Evolutionary conservation across 2,329 filamentous ascomycete species (phyloP), one percentile per base, ranked within the genome.

Genomic region (Blastomyces parvus): DNA sequence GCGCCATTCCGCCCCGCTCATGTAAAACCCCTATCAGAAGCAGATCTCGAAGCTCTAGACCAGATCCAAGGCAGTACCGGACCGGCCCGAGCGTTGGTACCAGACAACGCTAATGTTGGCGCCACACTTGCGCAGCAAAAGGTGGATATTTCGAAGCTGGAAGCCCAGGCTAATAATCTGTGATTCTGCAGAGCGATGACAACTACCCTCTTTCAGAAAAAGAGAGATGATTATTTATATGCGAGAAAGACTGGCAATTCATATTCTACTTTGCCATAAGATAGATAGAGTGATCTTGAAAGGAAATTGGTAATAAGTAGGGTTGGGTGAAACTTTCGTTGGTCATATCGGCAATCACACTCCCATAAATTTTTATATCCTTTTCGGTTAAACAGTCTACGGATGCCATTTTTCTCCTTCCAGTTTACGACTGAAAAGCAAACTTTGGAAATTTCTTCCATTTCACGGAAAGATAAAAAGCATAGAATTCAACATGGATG

Each of bases 1-100:
- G 81, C 87, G 58, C 80, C 86, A 9, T 83, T 86, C 77, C 82
- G 83, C 64, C 82, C 82, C 9, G 81, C 80, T 66, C 80, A 83
- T 63, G 80, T 82, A 57, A 81, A 84, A 66, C 80, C 80, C 40
- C 72, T 79, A 61, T 77, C 77, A 27, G 70, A 76, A 50, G 77
- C 77, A 22, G 78, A 80, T 63, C 67, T 80, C 22, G 70, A 77
- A 62, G 78, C 77, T 25, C 72, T 80, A 38, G 76, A 80, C 64
- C 69, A 74, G 63, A 70, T 80, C 62, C 58, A 59, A 48, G 58
- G 58, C 7, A 27, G 9, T 40, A 59, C 40, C 4, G 42, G 46
- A 63, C 71, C 62, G 72, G 72, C 30, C n/a, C 60, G 40, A 48
- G 36, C 40, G 7, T 56, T 56, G 50, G 11, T 65, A 64, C 65